Evolutionary conservation across 306 rosid genomes (phyloP).

Genomic region (Lupinus albus): DNA sequence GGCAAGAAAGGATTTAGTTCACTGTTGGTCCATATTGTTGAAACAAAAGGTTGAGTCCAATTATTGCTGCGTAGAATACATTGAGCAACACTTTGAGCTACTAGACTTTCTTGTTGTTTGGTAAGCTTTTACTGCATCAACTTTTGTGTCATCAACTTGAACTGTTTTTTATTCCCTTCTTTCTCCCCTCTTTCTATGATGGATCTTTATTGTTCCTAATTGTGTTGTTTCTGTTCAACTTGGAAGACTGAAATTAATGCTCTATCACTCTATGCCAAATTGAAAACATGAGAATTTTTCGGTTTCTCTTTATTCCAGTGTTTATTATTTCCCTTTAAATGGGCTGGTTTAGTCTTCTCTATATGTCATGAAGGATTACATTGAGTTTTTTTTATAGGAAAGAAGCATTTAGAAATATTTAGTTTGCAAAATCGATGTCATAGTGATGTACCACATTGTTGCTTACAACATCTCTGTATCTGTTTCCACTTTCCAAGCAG

Average conservation of each 20-base stretch:
- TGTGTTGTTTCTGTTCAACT: constrained; percentile 15
- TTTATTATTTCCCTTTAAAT: background rate
- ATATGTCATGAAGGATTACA: constrained; percentile 25
- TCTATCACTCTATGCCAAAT: constrained; percentile 13
- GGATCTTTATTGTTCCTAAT: constrained; percentile 13
- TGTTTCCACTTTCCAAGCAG: constrained; percentile 57
- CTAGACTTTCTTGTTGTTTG: constrained; percentile 87
- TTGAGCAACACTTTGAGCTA: constrained; percentile 73
- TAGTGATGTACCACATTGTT: constrained; percentile 4
- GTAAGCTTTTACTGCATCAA: constrained; percentile 52
- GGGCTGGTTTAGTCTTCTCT: background rate
- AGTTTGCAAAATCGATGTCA: constrained; percentile 22
- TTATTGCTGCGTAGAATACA: constrained; percentile 71
- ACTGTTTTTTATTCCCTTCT: background rate
- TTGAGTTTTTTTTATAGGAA: background rate
- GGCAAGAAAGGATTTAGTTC: constrained; percentile 93
- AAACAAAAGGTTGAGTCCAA: constrained; percentile 74
- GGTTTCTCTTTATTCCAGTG: constrained; percentile 19
- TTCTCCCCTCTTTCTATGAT: constrained; percentile 11
- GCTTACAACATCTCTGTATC: constrained; percentile 27
- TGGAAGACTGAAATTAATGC: constrained; percentile 7
- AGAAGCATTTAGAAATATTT: background rate
- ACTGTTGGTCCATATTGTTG: constrained; percentile 86
- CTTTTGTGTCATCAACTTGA: constrained; percentile 9
- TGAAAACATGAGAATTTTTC: constrained; percentile 12